Conservation (phyloP, 441 rosid species). For the Arabidopsis lyrata region DNA sequence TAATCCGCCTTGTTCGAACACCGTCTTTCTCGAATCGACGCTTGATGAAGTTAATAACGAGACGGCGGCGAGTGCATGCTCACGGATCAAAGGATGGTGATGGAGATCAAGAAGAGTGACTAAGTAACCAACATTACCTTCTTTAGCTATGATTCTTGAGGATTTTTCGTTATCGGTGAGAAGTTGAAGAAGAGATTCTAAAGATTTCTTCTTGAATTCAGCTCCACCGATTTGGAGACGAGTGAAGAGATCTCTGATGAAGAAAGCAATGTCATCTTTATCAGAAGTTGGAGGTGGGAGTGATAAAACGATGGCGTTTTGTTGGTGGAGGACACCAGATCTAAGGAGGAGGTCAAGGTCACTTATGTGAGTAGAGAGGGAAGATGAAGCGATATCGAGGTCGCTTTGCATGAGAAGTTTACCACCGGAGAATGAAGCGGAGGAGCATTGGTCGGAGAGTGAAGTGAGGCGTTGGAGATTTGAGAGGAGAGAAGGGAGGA, state of each 20-base stretch:
- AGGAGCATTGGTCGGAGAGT: conserved; percentile 66
- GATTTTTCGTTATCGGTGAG: conserved; percentile 65
- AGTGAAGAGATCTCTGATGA: conserved; percentile 76
- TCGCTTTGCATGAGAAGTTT: conserved; percentile 89
- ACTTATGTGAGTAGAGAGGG: conserved; percentile 63
- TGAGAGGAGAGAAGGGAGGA: conserved; percentile 70
- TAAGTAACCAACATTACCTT: conserved; percentile 72
- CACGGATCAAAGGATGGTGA: conserved; percentile 58
- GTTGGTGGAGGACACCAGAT: conserved; percentile 83
- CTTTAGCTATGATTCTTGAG: conserved; percentile 59
- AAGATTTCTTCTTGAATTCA: conserved; percentile 78
- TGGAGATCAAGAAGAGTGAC: conserved; percentile 64
- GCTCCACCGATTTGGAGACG: conserved; percentile 75
- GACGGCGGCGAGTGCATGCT: conserved; percentile 66
- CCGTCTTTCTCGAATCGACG: conserved; percentile 63
- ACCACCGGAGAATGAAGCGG: conserved; percentile 65
- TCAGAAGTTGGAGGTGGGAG: conserved; percentile 63
- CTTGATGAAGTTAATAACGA: conserved; percentile 63
- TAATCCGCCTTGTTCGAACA: conserved; percentile 74
- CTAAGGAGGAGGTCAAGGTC: conserved; percentile 77
- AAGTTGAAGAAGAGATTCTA: conserved; percentile 72
- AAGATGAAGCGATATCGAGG: conserved; percentile 75
- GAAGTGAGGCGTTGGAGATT: conserved; percentile 77
- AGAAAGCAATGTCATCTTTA: conserved; percentile 63
- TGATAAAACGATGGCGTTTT: conserved; percentile 73